Conservation (phyloP, 495 filamentous ascomycete species). For the Penicillium cosmopolitanum region DNA sequence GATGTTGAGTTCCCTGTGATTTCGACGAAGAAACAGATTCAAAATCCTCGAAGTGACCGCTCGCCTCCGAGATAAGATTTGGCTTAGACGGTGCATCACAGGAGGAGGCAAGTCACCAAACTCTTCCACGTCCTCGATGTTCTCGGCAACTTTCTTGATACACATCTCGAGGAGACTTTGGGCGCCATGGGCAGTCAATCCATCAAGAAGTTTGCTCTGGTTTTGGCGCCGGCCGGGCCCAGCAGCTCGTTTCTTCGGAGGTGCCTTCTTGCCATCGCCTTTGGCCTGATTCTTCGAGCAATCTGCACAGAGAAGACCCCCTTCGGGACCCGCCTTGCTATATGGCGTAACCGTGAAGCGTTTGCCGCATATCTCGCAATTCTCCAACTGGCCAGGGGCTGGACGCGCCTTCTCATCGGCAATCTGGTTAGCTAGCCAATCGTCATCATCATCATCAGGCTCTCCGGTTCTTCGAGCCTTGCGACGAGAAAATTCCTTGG, state of each 20-base stretch:
- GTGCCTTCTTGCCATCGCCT: constrained; percentile 60
- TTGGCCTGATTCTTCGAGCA: constrained; percentile 79
- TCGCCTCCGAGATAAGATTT: constrained; percentile 79
- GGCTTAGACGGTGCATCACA: constrained; percentile 73
- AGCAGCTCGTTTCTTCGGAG: constrained; percentile 59
- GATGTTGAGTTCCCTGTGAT: constrained; percentile 66
- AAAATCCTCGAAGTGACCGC: constrained; percentile 71
- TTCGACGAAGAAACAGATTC: constrained; percentile 74
- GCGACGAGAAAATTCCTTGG: constrained; percentile 66
- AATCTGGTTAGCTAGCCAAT: constrained; percentile 53
- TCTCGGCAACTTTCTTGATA: constrained; percentile 80
- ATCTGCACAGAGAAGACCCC: constrained; percentile 80
- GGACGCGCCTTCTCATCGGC: constrained; percentile 66
- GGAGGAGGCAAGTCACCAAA: constrained; percentile 74
- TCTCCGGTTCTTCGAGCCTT: constrained; percentile 55
- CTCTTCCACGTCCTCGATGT: constrained; percentile 80
- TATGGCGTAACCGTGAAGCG: constrained; percentile 95
- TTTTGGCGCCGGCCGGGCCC: constrained; percentile 64
- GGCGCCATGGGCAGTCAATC: constrained; percentile 67
- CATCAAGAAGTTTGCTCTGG: constrained; percentile 80
- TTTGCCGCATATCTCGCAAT: constrained; percentile 83
- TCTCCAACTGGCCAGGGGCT: constrained; percentile 81
- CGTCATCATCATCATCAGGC: constrained; percentile 55
- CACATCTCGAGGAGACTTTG: constrained; percentile 77
- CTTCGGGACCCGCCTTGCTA: constrained; percentile 76